A percentile compares a stretch with the other conserved stretches of the same genome.
Evolutionary conservation across 164 flowering plant genomes (phyloP).

Genomic region (grape (Vitis vinifera)): DNA sequence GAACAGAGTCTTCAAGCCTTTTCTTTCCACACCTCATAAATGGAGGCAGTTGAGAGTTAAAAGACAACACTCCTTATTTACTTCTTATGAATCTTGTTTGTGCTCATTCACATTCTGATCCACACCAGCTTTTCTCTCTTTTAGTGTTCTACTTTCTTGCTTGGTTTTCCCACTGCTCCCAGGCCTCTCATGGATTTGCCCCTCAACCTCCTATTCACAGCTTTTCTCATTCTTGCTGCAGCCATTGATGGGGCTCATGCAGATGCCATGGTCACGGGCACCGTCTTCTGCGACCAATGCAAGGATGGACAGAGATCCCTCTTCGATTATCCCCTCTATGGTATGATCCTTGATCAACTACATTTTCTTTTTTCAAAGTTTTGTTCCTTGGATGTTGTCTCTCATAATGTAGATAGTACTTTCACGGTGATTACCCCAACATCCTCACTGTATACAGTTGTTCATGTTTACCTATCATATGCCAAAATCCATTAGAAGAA

Average conservation of each 20-base stretch:
- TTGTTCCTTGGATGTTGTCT: neutral
- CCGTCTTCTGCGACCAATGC: constrained; percentile 93
- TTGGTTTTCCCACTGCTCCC: neutral
- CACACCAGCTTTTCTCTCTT: neutral
- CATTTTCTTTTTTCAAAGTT: neutral
- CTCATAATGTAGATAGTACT: neutral
- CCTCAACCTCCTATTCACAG: constrained; percentile 27
- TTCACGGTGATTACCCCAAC: too few species aligned
- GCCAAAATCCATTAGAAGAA: too few species aligned
- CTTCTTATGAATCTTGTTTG: neutral
- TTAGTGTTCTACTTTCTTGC: neutral
- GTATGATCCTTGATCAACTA: constrained; percentile 24
- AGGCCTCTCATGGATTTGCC: constrained; percentile 38
- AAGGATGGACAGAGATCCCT: constrained; percentile 71
- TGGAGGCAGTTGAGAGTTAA: constrained; percentile 54
- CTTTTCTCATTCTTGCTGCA: constrained; percentile 37
- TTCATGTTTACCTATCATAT: too few species aligned
- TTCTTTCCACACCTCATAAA: constrained; percentile 27
- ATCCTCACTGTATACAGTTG: too few species aligned
- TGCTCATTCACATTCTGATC: constrained; percentile 9
- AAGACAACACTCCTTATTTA: constrained; percentile 2
- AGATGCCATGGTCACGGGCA: constrained; percentile 66
- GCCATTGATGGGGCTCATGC: constrained; percentile 47
- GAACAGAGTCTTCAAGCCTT: neutral
- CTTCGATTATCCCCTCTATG: constrained; percentile 79